A percentile compares a stretch with the other conserved stretches of the same genome.
Conservation (phyloP, 306 rosid genomes). For the Leucaena leucocephala region DNA sequence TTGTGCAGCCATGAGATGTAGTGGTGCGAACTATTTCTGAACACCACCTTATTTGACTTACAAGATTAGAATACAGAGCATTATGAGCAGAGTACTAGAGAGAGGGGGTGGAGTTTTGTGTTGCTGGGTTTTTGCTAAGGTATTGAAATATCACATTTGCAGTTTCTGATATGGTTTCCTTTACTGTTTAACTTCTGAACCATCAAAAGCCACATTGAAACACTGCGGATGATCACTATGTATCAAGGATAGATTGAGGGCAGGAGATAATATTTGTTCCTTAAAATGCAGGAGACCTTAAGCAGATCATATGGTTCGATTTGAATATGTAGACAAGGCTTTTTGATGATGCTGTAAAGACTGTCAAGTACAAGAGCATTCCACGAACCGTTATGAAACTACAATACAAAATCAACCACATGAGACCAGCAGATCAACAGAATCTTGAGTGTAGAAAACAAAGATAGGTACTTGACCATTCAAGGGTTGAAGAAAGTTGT, state of each 20-base stretch:
- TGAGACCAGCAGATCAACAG: neutral
- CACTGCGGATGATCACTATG: neutral
- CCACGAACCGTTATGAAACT: conserved; percentile 1
- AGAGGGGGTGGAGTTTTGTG: neutral
- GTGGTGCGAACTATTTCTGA: neutral
- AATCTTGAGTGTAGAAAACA: conserved; percentile 17
- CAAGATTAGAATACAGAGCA: neutral
- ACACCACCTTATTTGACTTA: neutral
- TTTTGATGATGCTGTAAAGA: neutral
- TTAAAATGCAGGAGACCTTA: conserved; percentile 9
- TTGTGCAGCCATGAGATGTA: neutral
- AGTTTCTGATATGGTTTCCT: no score
- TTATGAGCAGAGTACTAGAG: neutral
- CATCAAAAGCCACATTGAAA: neutral
- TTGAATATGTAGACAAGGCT: neutral
- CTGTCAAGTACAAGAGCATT: neutral
- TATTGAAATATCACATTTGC: no score
- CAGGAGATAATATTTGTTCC: neutral
- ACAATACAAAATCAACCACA: conserved; percentile 6
- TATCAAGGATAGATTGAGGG: neutral
- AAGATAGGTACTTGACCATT: conserved; percentile 21
- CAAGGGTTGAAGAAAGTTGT: conserved; percentile 5
- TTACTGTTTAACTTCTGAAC: no score
- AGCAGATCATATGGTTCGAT: conserved; percentile 21
- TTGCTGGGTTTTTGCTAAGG: neutral